Conservation (phyloP, 805 yeast genomes). For the Candida yuanshanica region DNA sequence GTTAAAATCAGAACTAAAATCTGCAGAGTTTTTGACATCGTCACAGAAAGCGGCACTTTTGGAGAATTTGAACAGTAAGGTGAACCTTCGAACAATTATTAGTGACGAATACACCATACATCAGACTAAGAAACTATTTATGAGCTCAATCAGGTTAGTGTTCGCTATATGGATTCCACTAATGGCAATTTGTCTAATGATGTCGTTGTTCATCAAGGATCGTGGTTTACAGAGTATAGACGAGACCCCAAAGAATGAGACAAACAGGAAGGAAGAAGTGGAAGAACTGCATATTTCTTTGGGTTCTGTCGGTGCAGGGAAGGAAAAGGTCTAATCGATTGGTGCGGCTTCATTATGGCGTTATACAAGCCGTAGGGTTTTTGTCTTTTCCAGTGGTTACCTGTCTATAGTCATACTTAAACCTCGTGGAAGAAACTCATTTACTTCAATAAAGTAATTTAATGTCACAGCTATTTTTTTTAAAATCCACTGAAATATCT, state of each 20-base stretch:
- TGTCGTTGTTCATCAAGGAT: conserved; percentile 1
- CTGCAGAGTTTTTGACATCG: background rate
- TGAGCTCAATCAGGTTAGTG: conserved; percentile 2
- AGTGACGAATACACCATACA: background rate
- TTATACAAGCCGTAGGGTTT: too few species aligned
- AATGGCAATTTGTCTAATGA: conserved; percentile 1
- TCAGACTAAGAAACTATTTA: background rate
- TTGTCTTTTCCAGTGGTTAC: too few species aligned
- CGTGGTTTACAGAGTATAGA: conserved; percentile 3
- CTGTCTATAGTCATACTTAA: too few species aligned
- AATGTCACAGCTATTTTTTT: too few species aligned
- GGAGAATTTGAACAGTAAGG: background rate
- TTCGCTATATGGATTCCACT: conserved; percentile 2
- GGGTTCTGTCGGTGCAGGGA: background rate
- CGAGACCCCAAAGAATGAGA: background rate
- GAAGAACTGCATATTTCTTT: background rate
- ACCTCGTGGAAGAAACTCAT: too few species aligned
- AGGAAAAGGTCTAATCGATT: background rate
- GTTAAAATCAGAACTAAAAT: background rate
- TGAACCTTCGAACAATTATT: background rate
- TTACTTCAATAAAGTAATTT: too few species aligned
- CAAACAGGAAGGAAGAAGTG: background rate
- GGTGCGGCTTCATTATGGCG: too few species aligned
- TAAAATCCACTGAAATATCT: too few species aligned
- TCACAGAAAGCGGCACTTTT: background rate